These are phyloP conservation scores for Penicillium samsonianum DNA, from an alignment of 495 filamentous ascomycete species.

Conservation along the genomic window DNA sequence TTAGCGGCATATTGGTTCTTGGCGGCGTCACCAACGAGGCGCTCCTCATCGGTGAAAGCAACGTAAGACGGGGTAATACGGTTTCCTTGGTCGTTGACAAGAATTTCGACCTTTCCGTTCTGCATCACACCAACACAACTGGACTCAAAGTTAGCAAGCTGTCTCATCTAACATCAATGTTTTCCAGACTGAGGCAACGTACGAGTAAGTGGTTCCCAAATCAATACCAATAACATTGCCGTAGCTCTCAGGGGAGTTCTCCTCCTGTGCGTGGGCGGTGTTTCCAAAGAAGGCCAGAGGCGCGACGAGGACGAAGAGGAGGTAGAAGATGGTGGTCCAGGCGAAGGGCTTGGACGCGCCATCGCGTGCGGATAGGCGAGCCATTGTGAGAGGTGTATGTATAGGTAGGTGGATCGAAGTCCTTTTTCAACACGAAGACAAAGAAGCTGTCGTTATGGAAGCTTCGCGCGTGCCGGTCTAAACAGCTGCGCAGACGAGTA, in stretches of 20 bases:
- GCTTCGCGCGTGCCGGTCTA: slow-evolving; percentile 18
- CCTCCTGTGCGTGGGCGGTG: slow-evolving; percentile 70
- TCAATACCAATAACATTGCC: slow-evolving; percentile 94
- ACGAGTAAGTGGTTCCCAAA: slow-evolving; percentile 97
- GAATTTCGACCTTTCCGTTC: slow-evolving; percentile 95
- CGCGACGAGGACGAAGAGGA: slow-evolving; percentile 76
- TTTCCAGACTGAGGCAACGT: slow-evolving; percentile 21
- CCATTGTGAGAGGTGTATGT: slow-evolving; percentile 43
- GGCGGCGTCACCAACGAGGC: slow-evolving; percentile 95
- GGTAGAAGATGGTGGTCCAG: slow-evolving; percentile 79
- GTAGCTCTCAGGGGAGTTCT: slow-evolving; percentile 69
- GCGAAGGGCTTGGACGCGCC: slow-evolving; percentile 53
- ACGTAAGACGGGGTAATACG: slow-evolving; percentile 99
- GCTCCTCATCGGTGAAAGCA: slow-evolving; percentile 96
- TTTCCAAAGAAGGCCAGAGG: slow-evolving; percentile 73
- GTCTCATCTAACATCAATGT: not conserved
- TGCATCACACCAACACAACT: slow-evolving; percentile 98
- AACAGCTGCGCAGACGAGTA: slow-evolving; percentile 20
- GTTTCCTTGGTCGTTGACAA: slow-evolving; percentile 98
- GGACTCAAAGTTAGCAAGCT: slow-evolving; percentile 20
- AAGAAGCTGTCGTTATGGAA: slow-evolving; percentile 20
- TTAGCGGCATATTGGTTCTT: slow-evolving; percentile 99
- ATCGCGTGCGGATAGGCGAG: slow-evolving; percentile 45
- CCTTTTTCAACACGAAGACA: slow-evolving; percentile 13
- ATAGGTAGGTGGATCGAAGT: slow-evolving; percentile 9